Conservation (phyloP, 2,329 filamentous ascomycete genomes). For the Colletotrichum neosansevieriae region DNA sequence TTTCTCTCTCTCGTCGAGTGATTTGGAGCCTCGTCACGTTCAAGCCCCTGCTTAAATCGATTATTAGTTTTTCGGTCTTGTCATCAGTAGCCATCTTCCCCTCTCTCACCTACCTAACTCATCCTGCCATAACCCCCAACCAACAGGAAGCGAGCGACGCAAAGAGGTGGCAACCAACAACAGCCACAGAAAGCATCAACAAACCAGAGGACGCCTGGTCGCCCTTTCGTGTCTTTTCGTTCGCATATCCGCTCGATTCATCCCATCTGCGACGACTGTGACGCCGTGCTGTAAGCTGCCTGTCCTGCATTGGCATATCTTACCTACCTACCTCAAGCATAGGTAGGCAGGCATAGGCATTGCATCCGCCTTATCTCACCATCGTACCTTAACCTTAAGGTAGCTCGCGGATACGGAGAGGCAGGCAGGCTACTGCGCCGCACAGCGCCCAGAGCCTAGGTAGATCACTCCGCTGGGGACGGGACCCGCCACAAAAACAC, state of each 20-base stretch:
- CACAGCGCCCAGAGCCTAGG: conserved; percentile 9
- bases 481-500: conserved; percentile 33
- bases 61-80: conserved; percentile 9
- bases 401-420: conserved; percentile 11
- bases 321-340: too few species aligned
- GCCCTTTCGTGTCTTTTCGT: neutral
- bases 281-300: neutral
- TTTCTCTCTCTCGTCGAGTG: neutral
- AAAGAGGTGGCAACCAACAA: neutral
- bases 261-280: conserved; percentile 18
- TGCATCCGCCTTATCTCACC: conserved; percentile 13
- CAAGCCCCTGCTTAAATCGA: conserved; percentile 1
- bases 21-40: neutral
- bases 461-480: conserved; percentile 24
- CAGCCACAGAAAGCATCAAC: conserved; percentile 4
- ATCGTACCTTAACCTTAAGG: neutral
- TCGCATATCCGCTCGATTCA: conserved; percentile 8
- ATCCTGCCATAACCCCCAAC: too few species aligned
- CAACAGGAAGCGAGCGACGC: too few species aligned
- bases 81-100: conserved; percentile 6
- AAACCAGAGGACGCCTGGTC: conserved; percentile 7
- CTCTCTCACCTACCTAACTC: neutral
- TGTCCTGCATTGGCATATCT: conserved; percentile 17
- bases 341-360: neutral
- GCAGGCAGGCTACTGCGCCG: conserved; percentile 14